A percentile compares a stretch with the other conserved stretches of the same genome.
Conservation (phyloP, 1,284 basidiomycete genomes). For the Austroboletus novae-zelandiae region DNA sequence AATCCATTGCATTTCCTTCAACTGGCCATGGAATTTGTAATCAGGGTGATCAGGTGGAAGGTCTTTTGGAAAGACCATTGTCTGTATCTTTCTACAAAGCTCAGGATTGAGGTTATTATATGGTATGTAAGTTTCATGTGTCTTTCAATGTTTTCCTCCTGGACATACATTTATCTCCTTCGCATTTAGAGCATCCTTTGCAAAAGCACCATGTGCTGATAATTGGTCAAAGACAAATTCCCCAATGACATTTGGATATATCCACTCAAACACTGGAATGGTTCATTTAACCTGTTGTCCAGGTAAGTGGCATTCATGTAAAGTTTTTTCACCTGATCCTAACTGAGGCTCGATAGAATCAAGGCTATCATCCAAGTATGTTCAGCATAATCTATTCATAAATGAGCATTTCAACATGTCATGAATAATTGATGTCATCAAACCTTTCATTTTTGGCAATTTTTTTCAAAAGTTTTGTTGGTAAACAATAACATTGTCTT, state of each 20-base stretch:
- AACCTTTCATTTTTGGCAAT: no score
- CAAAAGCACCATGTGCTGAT: slow-evolving; percentile 1
- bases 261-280: slow-evolving; percentile 1
- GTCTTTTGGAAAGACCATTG: not conserved
- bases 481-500: no score
- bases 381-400: no score
- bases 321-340: no score
- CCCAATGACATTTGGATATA: slow-evolving; percentile 4
- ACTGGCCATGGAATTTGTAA: not conserved
- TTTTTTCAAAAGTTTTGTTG: no score
- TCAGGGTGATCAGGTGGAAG: not conserved
- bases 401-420: no score
- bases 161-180: slow-evolving; percentile 9
- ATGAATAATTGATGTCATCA: no score
- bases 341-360: no score
- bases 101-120: not conserved
- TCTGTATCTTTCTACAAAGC: not conserved
- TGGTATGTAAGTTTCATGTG: not conserved
- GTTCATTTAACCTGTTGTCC: not conserved
- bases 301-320: no score
- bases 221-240: slow-evolving; percentile 9
- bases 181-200: slow-evolving; percentile 7
- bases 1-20: not conserved
- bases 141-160: not conserved
- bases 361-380: no score